These are phyloP conservation scores for Plasmodium gonderi DNA, from an alignment of 169 alveolate genomes.

Conservation along the genomic window DNA sequence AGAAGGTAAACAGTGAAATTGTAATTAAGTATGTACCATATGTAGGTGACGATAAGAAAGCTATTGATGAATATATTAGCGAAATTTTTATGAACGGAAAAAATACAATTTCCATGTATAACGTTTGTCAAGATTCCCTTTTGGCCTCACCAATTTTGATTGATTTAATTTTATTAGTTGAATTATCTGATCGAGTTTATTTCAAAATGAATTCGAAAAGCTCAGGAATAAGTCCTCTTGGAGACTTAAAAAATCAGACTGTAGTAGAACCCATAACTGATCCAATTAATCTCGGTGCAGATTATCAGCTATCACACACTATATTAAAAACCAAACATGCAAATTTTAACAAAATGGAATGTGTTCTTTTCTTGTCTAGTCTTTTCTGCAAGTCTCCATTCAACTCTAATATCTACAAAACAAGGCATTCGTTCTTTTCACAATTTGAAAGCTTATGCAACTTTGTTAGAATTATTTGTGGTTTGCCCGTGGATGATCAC, in stretches of 20 bases:
- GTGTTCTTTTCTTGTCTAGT: constrained; percentile 43
- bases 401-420: constrained; percentile 49
- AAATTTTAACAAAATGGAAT: constrained; percentile 14
- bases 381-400: constrained; percentile 66
- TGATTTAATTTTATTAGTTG: constrained; percentile 89
- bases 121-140: constrained; percentile 92
- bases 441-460: constrained; percentile 58
- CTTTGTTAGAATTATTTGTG: constrained; percentile 26
- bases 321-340: constrained; percentile 3
- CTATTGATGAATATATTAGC: constrained; percentile 92
- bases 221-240: background rate
- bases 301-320: constrained; percentile 17
- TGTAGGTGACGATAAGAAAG: constrained; percentile 93
- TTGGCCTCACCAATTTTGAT: constrained; percentile 92
- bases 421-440: constrained; percentile 72
- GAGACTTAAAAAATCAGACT: background rate
- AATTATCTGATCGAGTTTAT: constrained; percentile 75
- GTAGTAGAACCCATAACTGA: background rate
- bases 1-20: constrained; percentile 77
- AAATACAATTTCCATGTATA: constrained; percentile 89
- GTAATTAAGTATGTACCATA: constrained; percentile 93
- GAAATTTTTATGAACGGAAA: constrained; percentile 91
- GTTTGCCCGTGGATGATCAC: constrained; percentile 65
- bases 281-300: constrained; percentile 18
- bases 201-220: constrained; percentile 1